A percentile compares a stretch with the other conserved stretches of the same genome.
Conservation (phyloP, 2,329 filamentous ascomycete species). For the Cordyceps militaris region DNA sequence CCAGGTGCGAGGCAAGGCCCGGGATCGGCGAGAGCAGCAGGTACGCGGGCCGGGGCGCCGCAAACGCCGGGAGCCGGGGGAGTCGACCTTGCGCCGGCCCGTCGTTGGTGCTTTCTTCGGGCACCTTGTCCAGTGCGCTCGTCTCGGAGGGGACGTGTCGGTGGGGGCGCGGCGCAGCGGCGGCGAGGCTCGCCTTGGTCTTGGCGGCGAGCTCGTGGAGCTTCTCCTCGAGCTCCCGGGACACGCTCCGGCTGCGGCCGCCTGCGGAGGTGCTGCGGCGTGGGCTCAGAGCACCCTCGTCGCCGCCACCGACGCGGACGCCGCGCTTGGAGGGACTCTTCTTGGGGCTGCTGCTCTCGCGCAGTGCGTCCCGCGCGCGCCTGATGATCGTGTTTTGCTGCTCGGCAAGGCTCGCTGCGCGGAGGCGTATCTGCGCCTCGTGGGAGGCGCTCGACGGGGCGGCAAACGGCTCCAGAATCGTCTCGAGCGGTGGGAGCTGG, state of each 20-base stretch:
- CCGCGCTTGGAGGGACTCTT: conserved; percentile 23
- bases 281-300: conserved; percentile 33
- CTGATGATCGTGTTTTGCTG: conserved; percentile 48
- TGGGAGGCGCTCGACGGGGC: conserved; percentile 46
- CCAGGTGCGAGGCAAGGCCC: conserved; percentile 51
- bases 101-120: not conserved
- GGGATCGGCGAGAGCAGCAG: conserved; percentile 63
- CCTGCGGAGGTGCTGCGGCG: conserved; percentile 17
- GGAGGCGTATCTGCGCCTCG: conserved; percentile 61
- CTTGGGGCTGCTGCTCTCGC: conserved; percentile 19
- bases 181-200: not conserved
- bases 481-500: conserved; percentile 56
- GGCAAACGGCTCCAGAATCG: conserved; percentile 54
- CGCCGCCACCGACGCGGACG: conserved; percentile 45
- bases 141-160: not conserved
- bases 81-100: conserved; percentile 21
- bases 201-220: conserved; percentile 12
- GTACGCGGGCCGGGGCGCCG: conserved; percentile 41
- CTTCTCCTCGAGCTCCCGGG: conserved; percentile 12
- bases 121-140: not conserved
- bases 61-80: conserved; percentile 27
- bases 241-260: conserved; percentile 17
- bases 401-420: conserved; percentile 60
- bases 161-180: not conserved
- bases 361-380: conserved; percentile 27